Base-by-base conservation (phyloP, 2,329 filamentous ascomycete species). In the Nothopassalora personata region DNA sequence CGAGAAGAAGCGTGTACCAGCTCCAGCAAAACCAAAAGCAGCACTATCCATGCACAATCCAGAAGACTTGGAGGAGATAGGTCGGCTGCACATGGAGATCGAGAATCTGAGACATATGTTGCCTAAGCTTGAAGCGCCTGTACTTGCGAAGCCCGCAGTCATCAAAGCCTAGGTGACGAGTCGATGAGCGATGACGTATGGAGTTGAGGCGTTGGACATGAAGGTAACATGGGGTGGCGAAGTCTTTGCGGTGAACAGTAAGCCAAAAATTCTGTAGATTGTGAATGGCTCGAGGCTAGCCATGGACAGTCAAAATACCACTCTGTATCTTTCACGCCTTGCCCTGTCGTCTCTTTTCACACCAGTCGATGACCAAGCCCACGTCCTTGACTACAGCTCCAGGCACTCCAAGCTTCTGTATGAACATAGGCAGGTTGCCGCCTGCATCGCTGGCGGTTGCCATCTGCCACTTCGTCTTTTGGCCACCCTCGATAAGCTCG, bases 401-500 rank as follows among this genome's bases (percentile, higher is more conserved):
- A 1, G 86, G 83, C 52, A 89, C 78, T 3, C 81, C 83, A 70
- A 83, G 67, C 61, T 83, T 85, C 77, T 91, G 88, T 64, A 87
- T 70, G 77, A 80, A 85, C 70, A 80, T 77, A 0, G 89, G 89
- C 57, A 92, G 68, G 30, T 80, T 72, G 0, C 89, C 89, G 56
- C 80, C 80, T 0, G 89, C 89, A 71, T 92, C 83, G 60, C 85
- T 88, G 10, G 86, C 82, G 9, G 89, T 92, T 8, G 84, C 87
- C 87, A 93, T 92, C 59, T 87, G 77, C 89, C 89, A 94, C 72
- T 88, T 85, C 50, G 89, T 79, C 5, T 73, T 70, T 30, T 53
- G 56, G 3, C 67, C 68, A 13, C 61, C 70, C 5, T 72, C 72
- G 4, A 80, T 60, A 67, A 79, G 75, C 57, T 80, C 74, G 34